These are phyloP conservation scores for Spatholobus suberectus DNA, from an alignment of 306 rosid species.

Conservation along the genomic window DNA sequence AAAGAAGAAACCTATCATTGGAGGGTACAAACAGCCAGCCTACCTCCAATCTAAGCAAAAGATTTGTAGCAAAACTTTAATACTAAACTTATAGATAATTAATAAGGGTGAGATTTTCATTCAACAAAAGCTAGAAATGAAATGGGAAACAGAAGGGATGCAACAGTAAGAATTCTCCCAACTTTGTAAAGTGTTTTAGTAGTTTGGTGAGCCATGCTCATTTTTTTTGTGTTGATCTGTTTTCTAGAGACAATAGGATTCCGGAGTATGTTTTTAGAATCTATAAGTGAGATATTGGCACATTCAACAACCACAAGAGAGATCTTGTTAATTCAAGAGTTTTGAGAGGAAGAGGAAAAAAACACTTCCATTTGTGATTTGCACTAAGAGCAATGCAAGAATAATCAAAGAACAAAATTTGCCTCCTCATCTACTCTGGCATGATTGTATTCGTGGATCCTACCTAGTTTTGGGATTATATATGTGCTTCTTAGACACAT, in stretches of 20 bases:
- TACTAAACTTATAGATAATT: neutral
- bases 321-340: neutral
- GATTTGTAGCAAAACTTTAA: conserved; percentile 15
- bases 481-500: neutral
- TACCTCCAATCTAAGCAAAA: neutral
- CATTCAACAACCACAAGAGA: neutral
- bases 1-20: neutral
- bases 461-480: neutral
- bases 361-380: neutral
- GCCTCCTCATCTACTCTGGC: neutral
- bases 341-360: neutral
- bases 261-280: neutral
- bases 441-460: neutral
- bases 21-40: neutral
- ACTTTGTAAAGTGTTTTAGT: neutral
- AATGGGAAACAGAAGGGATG: no score
- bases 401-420: neutral
- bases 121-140: neutral
- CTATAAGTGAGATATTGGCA: neutral
- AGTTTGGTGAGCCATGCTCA: neutral
- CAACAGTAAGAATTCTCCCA: neutral
- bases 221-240: neutral
- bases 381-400: neutral
- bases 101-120: neutral
- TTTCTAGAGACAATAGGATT: neutral